A percentile compares a stretch with the other conserved stretches of the same genome.
These are phyloP conservation scores for Rhexocercosporidium sp. DNA, from an alignment of 2,329 filamentous ascomycete species.

Conservation along the genomic window DNA sequence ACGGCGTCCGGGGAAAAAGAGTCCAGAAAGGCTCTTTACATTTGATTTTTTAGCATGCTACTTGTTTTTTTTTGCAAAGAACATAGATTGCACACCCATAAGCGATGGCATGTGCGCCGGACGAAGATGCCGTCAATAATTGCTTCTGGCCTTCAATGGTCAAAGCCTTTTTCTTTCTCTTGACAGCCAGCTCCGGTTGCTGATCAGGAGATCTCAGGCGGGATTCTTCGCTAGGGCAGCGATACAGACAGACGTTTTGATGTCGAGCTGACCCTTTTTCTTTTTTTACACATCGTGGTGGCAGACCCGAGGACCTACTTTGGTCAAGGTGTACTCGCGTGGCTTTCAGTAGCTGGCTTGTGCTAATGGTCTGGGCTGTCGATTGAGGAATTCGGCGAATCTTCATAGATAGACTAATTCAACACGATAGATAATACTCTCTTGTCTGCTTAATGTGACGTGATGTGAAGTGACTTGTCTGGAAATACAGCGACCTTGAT, in stretches of 20 bases:
- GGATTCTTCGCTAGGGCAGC: constrained; percentile 5
- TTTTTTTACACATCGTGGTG: constrained; percentile 18
- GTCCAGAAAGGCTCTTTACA: constrained; percentile 35
- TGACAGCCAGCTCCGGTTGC: constrained; percentile 7
- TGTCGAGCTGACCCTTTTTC: not conserved
- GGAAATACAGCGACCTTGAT: too few relatives aligned
- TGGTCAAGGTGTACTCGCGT: constrained; percentile 1
- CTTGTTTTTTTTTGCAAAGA: constrained; percentile 30
- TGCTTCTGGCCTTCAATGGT: constrained; percentile 32
- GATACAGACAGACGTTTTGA: constrained; percentile 3
- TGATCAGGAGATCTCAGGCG: not conserved
- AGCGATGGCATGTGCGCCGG: constrained; percentile 50
- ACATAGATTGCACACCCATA: constrained; percentile 44
- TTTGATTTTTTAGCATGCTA: constrained; percentile 41
- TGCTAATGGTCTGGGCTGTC: constrained; percentile 21
- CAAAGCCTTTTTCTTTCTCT: constrained; percentile 14
- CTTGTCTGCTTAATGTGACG: constrained; percentile 6
- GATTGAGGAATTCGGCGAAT: constrained; percentile 27
- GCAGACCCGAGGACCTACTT: not conserved
- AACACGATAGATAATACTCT: constrained; percentile 27
- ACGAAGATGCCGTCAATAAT: constrained; percentile 50
- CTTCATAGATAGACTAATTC: constrained; percentile 29
- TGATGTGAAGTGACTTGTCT: not conserved
- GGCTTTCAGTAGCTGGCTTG: constrained; percentile 27
- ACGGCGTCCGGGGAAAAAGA: constrained; percentile 38